Evolutionary conservation across 345 rosid species (phyloP).

Genomic region (Camelina laxa): DNA sequence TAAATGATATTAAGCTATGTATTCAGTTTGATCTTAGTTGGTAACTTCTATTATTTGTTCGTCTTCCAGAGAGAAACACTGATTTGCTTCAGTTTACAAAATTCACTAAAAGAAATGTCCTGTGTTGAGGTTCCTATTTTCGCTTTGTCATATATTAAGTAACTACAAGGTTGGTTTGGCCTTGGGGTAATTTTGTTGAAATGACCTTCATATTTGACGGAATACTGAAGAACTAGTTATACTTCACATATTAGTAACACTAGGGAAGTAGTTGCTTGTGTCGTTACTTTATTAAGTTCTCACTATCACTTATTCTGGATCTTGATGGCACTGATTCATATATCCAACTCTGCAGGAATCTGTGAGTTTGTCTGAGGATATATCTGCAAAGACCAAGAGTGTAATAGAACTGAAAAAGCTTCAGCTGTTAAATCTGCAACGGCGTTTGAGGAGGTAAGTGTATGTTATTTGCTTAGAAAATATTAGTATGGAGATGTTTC

Average conservation of each 20-base stretch:
- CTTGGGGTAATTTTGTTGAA: constrained; percentile 6
- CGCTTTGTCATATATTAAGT: neutral
- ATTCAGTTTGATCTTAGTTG: neutral
- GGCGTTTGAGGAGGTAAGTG: constrained; percentile 73
- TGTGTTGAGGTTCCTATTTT: neutral
- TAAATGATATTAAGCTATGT: neutral
- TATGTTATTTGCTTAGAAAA: constrained; percentile 11
- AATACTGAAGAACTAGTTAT: neutral
- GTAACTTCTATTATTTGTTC: constrained; percentile 1
- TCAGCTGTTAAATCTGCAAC: constrained; percentile 77
- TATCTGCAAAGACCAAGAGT: constrained; percentile 87
- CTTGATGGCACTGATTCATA: neutral
- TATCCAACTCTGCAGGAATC: constrained; percentile 54
- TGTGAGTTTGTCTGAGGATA: constrained; percentile 84
- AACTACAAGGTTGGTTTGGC: neutral
- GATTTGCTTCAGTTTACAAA: constrained; percentile 1
- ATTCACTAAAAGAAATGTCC: neutral
- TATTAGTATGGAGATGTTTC: neutral
- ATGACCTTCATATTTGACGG: constrained; percentile 8
- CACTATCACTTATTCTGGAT: constrained; percentile 6
- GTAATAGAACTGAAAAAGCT: constrained; percentile 94
- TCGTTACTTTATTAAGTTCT: constrained; percentile 7
- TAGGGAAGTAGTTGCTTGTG: neutral
- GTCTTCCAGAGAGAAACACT: neutral
- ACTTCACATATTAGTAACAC: neutral